Conservation (phyloP, 2,329 filamentous ascomycete species). For the Trichothecium sympodiale region DNA sequence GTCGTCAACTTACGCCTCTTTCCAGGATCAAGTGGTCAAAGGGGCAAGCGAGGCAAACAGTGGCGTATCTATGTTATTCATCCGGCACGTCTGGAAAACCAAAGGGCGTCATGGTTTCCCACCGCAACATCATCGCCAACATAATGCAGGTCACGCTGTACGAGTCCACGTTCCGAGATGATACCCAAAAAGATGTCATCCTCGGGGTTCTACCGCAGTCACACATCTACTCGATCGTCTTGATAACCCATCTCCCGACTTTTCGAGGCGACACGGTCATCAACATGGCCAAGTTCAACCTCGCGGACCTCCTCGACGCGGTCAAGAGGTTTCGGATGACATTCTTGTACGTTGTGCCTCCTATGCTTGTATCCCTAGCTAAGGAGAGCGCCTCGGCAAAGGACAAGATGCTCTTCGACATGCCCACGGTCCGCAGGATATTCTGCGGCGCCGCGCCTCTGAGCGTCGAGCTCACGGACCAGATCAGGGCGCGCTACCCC, state of each 20-base stretch:
- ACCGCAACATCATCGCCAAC: slow-evolving; percentile 38
- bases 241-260: slow-evolving; percentile 37
- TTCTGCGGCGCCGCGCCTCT: slow-evolving; percentile 43
- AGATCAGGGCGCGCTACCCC: slow-evolving; percentile 30
- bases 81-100: slow-evolving; percentile 40
- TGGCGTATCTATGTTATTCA: no score
- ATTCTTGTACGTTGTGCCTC: slow-evolving; percentile 41
- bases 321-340: slow-evolving; percentile 43
- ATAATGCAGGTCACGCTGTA: slow-evolving; percentile 37
- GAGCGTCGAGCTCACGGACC: slow-evolving; percentile 27
- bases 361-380: slow-evolving; percentile 46
- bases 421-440: slow-evolving; percentile 35
- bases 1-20: no score
- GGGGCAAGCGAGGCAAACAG: no score
- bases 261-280: no score
- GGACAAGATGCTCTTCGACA: slow-evolving; percentile 44
- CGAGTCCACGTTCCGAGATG: slow-evolving; percentile 22
- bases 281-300: slow-evolving; percentile 39
- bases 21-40: no score
- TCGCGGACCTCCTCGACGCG: slow-evolving; percentile 37
- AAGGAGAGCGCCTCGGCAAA: slow-evolving; percentile 41
- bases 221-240: slow-evolving; percentile 47
- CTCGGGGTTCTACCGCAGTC: slow-evolving; percentile 54
- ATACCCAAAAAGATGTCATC: slow-evolving; percentile 35
- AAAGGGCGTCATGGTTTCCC: slow-evolving; percentile 38